Evolutionary conservation across 805 yeast genomes (phyloP).

Genomic region (Myxozyma geophila): DNA sequence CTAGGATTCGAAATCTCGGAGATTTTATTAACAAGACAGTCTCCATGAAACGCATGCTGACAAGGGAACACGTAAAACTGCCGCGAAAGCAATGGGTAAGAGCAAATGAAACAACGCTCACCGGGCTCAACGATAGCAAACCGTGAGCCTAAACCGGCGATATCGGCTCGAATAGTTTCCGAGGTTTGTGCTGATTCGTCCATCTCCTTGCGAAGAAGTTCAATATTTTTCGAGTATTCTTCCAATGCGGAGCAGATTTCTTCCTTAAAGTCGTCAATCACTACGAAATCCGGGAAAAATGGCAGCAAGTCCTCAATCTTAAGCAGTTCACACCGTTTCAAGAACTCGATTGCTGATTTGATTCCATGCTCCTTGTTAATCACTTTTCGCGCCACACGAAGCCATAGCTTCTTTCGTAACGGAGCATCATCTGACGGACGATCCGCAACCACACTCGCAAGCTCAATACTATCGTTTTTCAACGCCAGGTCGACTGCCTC

Average conservation of each 20-base stretch:
- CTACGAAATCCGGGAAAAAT: constrained; percentile 78
- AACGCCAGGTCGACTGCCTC: constrained; percentile 82
- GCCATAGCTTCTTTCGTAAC: constrained; percentile 73
- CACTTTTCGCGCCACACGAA: constrained; percentile 62
- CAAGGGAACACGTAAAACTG: constrained; percentile 87
- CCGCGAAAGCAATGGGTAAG: constrained; percentile 68
- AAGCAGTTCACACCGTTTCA: constrained; percentile 44
- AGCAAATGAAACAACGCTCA: constrained; percentile 76
- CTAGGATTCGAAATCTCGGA: constrained; percentile 68
- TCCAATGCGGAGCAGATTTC: constrained; percentile 83
- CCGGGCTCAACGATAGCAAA: constrained; percentile 79
- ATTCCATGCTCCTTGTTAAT: constrained; percentile 44
- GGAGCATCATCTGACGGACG: constrained; percentile 55
- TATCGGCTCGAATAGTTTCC: constrained; percentile 62
- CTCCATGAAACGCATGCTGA: constrained; percentile 85
- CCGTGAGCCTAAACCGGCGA: constrained; percentile 55
- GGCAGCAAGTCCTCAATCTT: constrained; percentile 83
- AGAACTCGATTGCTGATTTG: constrained; percentile 41
- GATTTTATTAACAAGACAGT: constrained; percentile 72
- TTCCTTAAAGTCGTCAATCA: constrained; percentile 80
- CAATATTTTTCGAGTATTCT: constrained; percentile 67
- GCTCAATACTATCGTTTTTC: constrained; percentile 58
- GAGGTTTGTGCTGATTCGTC: constrained; percentile 66
- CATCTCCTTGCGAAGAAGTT: constrained; percentile 73
- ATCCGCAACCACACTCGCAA: constrained; percentile 63